Evolutionary conservation across 208 protist genomes (phyloP).

Genomic region (Lotmaria passim): DNA sequence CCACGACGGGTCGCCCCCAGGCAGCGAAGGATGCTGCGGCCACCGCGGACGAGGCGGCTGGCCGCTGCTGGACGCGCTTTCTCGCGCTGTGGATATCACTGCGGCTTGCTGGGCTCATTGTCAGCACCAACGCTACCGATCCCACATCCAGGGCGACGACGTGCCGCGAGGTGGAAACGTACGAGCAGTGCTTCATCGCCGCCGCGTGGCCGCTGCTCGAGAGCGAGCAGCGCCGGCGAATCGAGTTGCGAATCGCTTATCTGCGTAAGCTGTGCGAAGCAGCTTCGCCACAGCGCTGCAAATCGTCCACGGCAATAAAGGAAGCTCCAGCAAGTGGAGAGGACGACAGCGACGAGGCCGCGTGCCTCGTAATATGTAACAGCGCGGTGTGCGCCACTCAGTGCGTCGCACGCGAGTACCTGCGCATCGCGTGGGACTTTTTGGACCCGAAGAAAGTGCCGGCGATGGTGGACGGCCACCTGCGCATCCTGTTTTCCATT

Average conservation of each 20-base stretch:
- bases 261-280: background rate
- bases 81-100: constrained; percentile 14
- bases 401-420: constrained; percentile 34
- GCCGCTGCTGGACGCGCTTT: constrained; percentile 8
- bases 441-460: constrained; percentile 37
- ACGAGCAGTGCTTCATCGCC: constrained; percentile 13
- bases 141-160: background rate
- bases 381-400: constrained; percentile 17
- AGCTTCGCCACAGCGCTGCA: background rate
- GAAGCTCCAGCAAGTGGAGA: background rate
- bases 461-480: constrained; percentile 14
- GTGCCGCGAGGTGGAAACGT: constrained; percentile 11
- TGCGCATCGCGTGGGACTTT: constrained; percentile 63
- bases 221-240: background rate
- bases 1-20: background rate
- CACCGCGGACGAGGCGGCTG: background rate
- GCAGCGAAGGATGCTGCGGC: no score
- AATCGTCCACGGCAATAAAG: background rate
- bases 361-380: constrained; percentile 14
- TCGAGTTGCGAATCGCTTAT: background rate
- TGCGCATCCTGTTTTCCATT: constrained; percentile 10
- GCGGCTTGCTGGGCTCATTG: constrained; percentile 21
- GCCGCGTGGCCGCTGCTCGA: constrained; percentile 22
- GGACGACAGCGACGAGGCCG: constrained; percentile 13
- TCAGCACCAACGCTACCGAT: background rate